These are phyloP conservation scores for Achaetomium macrosporum DNA, from an alignment of 2,329 filamentous ascomycete species.

Conservation along the genomic window DNA sequence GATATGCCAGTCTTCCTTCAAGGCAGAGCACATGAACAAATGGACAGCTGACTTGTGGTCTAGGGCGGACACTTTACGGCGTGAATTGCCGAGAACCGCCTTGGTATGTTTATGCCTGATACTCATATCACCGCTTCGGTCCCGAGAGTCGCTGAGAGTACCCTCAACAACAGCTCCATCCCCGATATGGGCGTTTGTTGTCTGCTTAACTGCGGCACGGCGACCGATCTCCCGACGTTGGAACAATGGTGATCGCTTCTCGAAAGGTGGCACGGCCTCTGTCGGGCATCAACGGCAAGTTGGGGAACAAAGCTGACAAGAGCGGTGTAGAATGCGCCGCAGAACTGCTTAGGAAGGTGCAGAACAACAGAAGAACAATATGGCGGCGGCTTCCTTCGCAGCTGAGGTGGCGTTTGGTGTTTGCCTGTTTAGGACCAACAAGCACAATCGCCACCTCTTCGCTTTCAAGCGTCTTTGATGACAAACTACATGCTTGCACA, in stretches of 20 bases:
- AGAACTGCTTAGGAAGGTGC: not conserved
- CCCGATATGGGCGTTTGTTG: not conserved
- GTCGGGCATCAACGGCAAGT: not conserved
- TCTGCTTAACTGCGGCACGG: not conserved
- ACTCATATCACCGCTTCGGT: not conserved
- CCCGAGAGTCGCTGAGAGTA: too few relatives aligned
- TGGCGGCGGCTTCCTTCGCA: constrained; percentile 10
- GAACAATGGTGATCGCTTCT: not conserved
- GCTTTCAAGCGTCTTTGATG: too few relatives aligned
- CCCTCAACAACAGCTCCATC: too few relatives aligned
- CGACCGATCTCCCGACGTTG: not conserved
- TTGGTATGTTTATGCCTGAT: not conserved
- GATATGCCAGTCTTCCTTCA: not conserved
- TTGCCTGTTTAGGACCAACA: not conserved
- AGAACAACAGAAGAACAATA: not conserved
- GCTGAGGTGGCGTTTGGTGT: not conserved
- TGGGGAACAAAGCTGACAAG: not conserved
- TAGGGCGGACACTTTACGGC: constrained; percentile 50
- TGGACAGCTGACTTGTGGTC: not conserved
- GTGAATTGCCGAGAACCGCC: constrained; percentile 32
- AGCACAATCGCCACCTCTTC: too few relatives aligned
- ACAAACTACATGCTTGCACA: too few relatives aligned
- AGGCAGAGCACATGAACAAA: too few relatives aligned
- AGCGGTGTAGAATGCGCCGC: constrained; percentile 10
- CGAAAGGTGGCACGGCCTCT: not conserved